A percentile compares a stretch with the other conserved stretches of the same genome.
Evolutionary conservation across 2,329 filamentous ascomycete genomes (phyloP).

Genomic region (Herpotrichia juniperi): DNA sequence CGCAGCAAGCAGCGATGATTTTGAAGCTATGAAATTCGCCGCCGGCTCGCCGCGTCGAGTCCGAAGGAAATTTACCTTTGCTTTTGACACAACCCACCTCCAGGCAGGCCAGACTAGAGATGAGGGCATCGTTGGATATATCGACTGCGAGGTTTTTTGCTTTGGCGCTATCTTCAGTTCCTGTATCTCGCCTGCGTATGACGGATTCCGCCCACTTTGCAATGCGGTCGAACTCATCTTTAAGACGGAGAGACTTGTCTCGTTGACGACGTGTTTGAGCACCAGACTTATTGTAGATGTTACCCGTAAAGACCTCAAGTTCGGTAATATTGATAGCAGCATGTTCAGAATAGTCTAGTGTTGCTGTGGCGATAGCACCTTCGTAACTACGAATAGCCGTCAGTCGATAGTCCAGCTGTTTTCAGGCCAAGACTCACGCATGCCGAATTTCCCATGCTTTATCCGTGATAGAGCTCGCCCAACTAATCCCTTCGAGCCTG

Average conservation of each 20-base stretch:
- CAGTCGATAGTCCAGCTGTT: neutral
- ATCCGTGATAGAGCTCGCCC: slow-evolving; percentile 28
- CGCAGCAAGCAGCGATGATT: slow-evolving; percentile 9
- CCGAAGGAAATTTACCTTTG: neutral
- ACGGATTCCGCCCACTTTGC: slow-evolving; percentile 3
- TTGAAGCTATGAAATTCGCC: slow-evolving; percentile 10
- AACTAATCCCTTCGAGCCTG: neutral
- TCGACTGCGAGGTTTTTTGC: neutral
- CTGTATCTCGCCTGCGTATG: slow-evolving; percentile 4
- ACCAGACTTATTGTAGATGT: slow-evolving; percentile 55
- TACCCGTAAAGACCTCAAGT: slow-evolving; percentile 56
- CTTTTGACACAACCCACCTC: slow-evolving; percentile 1
- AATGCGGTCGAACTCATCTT: slow-evolving; percentile 48
- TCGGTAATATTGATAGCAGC: slow-evolving; percentile 51
- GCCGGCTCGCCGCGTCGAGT: neutral
- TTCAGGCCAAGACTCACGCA: slow-evolving; percentile 29
- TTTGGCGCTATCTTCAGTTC: neutral
- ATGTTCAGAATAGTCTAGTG: slow-evolving; percentile 57
- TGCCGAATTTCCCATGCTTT: slow-evolving; percentile 47
- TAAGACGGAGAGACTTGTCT: slow-evolving; percentile 50
- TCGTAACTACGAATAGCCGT: slow-evolving; percentile 46
- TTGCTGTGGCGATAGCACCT: slow-evolving; percentile 45
- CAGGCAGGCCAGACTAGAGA: slow-evolving; percentile 8
- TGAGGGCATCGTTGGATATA: neutral
- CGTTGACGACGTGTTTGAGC: slow-evolving; percentile 17